Evolutionary conservation across 441 rosid species (phyloP).

Genomic region (Corymbia calophylla): DNA sequence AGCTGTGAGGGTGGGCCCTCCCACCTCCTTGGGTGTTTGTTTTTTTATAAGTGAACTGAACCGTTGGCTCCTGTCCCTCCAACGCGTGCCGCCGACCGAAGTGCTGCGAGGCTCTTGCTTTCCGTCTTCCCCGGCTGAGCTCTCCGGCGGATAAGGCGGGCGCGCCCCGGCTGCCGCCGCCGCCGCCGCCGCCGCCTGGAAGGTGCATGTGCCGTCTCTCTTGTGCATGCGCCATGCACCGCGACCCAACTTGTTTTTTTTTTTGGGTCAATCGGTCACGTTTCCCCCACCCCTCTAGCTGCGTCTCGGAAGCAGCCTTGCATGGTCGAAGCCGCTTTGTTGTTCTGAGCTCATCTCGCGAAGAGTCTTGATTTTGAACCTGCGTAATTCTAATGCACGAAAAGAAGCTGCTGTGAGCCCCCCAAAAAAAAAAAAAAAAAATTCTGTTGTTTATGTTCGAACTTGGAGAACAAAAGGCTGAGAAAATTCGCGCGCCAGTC

Average conservation of each 20-base stretch:
- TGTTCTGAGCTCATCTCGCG: background rate
- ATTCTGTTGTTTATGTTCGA: background rate
- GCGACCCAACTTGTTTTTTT: background rate
- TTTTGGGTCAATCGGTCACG: background rate
- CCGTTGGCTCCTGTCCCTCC: background rate
- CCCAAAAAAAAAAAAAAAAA: rapidly evolving
- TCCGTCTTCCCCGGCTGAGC: background rate
- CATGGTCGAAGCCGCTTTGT: background rate
- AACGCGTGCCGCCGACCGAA: background rate
- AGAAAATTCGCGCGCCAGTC: background rate
- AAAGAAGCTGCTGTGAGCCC: background rate
- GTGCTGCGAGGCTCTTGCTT: background rate
- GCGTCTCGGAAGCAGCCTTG: background rate
- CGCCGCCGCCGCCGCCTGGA: background rate
- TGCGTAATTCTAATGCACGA: background rate
- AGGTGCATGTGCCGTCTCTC: background rate
- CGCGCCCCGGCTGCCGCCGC: no score
- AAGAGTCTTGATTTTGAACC: background rate
- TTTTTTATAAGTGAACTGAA: background rate
- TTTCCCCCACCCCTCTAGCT: no score
- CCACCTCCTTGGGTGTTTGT: background rate
- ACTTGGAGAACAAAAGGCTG: background rate
- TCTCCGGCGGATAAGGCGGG: no score
- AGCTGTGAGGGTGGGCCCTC: background rate
- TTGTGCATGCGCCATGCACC: background rate